Conservation (phyloP, 257 asterid species). For the Petrea volubilis region DNA sequence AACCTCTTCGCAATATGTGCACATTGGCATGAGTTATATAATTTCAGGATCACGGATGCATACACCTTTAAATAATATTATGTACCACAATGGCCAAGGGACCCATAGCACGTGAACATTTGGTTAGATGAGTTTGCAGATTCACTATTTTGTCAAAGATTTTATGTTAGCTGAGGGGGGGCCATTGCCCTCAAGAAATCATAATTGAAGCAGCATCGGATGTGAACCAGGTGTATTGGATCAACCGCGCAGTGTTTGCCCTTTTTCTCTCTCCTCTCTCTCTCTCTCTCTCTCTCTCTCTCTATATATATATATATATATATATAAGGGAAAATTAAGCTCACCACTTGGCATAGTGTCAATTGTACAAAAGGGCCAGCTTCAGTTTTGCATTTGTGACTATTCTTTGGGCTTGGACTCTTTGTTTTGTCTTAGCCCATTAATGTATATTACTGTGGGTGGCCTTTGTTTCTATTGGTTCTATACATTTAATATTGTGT, state of each 20-base stretch:
- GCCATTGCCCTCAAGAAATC: background rate
- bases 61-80: background rate
- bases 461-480: too few relatives aligned
- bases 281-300: background rate
- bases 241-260: background rate
- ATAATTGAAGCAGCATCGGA: background rate
- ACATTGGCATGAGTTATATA: background rate
- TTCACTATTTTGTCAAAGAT: background rate
- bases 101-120: constrained; percentile 23
- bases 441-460: too few relatives aligned
- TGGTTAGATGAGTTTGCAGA: background rate
- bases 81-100: background rate
- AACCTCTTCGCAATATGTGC: background rate
- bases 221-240: background rate
- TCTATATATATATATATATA: too few relatives aligned
- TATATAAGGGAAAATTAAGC: too few relatives aligned
- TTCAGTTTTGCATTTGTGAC: background rate
- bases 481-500: too few relatives aligned
- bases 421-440: background rate
- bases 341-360: too few relatives aligned
- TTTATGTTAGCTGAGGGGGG: background rate
- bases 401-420: background rate
- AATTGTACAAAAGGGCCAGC: too few relatives aligned
- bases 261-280: background rate
- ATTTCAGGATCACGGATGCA: background rate